Evolutionary conservation across 2,329 filamentous ascomycete genomes (phyloP), one percentile per base, ranked within the genome.

Genomic region (Fusarium agapanthi): DNA sequence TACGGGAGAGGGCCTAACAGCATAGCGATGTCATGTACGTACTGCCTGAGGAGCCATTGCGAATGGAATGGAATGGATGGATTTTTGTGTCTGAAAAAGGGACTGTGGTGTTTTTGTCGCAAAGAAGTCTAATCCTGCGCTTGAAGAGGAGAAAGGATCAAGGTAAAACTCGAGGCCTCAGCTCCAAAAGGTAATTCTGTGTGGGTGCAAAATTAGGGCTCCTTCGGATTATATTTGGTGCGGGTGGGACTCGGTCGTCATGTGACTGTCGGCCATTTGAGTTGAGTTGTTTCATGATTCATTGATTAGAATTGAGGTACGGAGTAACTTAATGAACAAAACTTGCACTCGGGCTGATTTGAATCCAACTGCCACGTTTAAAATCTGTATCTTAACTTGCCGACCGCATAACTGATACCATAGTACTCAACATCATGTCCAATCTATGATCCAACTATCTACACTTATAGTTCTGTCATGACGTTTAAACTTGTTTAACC

Each of bases 11-110:
- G 88, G 91, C 90, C 93, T 69, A 64, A 93, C 94, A 97, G 95
- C 95, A 97, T 97, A 97, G 95, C 95, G 86, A 85, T 92, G 89
- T 86, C 84, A 85, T 83, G 85, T 90, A 97, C 95, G 87, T 97
- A 98, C 95, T 87, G 92, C 89, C 86, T 88, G 88, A 86, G 92
- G 89, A 91, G 92, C 93, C 94, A 97, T 97, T 93, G 85, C 88
- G 86, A 84, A 63, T 75, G 57, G 47, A 68, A 68, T 67, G 65
- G 51, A 68, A 67, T 67, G 65, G 58, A 54, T 67, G 15, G 34
- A 7, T 35, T 73, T 64, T 38, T 64, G 48, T 54, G 65, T 79
- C 85, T 82, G 80, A 64, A 67, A 67, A 57, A 69, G 44, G 71
- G 67, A 74, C 63, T 56, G 78, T 81, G 77, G 71, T 79, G 76